Conservation (phyloP, 192 early-diverging fungal genomes). For the Lobulomyces angularis region DNA sequence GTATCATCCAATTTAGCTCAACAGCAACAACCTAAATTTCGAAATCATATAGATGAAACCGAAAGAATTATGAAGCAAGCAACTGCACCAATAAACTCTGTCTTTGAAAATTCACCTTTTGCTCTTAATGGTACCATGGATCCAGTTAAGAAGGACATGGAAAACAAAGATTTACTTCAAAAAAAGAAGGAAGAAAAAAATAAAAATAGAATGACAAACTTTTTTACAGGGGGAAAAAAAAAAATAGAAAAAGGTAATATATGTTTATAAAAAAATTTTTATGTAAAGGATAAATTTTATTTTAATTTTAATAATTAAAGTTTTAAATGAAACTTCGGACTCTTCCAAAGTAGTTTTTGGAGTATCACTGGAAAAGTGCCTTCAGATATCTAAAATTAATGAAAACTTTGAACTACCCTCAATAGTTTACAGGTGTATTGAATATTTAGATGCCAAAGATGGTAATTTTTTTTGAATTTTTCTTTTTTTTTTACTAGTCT, state of each 20-base stretch:
- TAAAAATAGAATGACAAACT: conserved; percentile 11
- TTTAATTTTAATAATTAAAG: too few species aligned
- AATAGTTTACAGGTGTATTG: conserved; percentile 87
- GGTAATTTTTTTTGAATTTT: conserved; percentile 10
- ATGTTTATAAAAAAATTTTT: conserved; percentile 8
- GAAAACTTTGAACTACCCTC: conserved; percentile 77
- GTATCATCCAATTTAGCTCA: neutral
- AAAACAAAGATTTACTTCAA: neutral
- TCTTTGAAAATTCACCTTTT: too few species aligned
- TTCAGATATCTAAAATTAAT: conserved; percentile 54
- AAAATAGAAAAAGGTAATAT: conserved; percentile 11
- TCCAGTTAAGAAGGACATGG: neutral
- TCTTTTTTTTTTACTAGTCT: neutral
- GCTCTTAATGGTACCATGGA: neutral
- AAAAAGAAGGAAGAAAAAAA: conserved; percentile 12
- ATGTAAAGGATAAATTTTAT: conserved; percentile 10
- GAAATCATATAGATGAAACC: conserved; percentile 33
- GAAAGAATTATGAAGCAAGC: conserved; percentile 35
- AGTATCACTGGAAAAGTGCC: conserved; percentile 64
- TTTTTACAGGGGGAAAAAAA: conserved; percentile 21
- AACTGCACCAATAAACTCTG: conserved; percentile 5
- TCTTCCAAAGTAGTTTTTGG: conserved; percentile 61
- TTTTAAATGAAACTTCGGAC: too few species aligned
- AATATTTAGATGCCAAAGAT: conserved; percentile 84
- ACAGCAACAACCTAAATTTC: neutral